A percentile compares a stretch with the other conserved stretches of the same genome.
Conservation (phyloP, 768 basidiomycete genomes). For the Chlorophyllum brunneum region DNA sequence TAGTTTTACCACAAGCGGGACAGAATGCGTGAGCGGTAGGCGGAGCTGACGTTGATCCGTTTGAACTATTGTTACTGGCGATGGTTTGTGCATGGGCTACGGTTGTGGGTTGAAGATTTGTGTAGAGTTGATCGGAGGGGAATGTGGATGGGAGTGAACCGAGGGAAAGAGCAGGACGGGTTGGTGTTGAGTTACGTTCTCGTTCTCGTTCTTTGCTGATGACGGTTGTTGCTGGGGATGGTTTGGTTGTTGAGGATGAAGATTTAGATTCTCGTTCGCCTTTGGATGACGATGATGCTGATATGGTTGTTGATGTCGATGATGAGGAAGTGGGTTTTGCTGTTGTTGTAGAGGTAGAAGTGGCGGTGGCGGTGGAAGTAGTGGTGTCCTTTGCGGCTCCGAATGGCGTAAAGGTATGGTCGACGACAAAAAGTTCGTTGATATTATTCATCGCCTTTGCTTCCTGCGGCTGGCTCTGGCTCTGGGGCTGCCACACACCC, state of each 20-base stretch:
- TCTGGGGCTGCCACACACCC: neutral
- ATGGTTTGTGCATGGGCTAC: conserved; percentile 14
- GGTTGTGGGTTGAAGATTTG: conserved; percentile 3
- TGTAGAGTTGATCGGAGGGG: conserved; percentile 2
- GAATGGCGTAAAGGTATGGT: conserved; percentile 28
- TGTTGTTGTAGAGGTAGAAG: neutral
- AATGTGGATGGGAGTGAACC: conserved; percentile 24
- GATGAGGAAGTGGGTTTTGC: neutral
- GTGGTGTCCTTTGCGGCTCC: conserved; percentile 19
- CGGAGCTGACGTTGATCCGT: conserved; percentile 36
- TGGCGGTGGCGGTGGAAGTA: neutral
- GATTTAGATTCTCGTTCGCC: neutral
- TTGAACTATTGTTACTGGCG: conserved; percentile 10
- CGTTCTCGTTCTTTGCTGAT: neutral
- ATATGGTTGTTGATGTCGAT: neutral
- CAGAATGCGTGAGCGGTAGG: conserved; percentile 44
- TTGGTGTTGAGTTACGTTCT: conserved; percentile 2
- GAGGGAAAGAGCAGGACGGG: conserved; percentile 22
- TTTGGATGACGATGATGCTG: neutral
- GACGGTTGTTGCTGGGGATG: neutral
- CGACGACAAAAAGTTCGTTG: conserved; percentile 11
- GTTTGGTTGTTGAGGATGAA: too few species aligned
- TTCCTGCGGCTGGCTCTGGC: neutral
- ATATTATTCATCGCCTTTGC: neutral
- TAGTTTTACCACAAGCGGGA: conserved; percentile 51